A percentile compares a stretch with the other conserved stretches of the same genome.
Conservation (phyloP, 139 green algal genomes). For the Coelastrella sp. region DNA sequence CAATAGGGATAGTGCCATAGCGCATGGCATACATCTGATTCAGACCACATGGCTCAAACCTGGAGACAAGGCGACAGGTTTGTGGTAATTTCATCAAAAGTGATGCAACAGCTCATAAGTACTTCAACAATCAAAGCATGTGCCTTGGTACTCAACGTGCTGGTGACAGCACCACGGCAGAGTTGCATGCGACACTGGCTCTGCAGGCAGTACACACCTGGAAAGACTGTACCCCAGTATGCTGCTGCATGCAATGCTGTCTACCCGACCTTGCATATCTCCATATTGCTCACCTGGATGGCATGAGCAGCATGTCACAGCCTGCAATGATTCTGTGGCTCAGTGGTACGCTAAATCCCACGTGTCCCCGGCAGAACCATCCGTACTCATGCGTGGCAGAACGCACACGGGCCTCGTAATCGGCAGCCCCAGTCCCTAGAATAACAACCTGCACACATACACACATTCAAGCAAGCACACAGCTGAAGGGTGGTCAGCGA, state of each 20-base stretch:
- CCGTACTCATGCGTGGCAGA: constrained; percentile 60
- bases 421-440: constrained; percentile 76
- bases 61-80: neutral
- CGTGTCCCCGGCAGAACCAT: constrained; percentile 70
- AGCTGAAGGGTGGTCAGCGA: neutral
- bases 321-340: constrained; percentile 87
- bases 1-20: constrained; percentile 91
- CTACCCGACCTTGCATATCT: neutral
- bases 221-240: neutral
- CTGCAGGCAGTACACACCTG: too few relatives aligned
- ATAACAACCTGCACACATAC: constrained; percentile 79
- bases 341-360: constrained; percentile 86
- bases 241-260: neutral
- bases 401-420: constrained; percentile 77
- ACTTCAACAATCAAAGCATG: too few relatives aligned
- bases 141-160: neutral
- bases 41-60: constrained; percentile 93
- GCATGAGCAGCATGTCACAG: constrained; percentile 92
- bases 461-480: neutral
- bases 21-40: constrained; percentile 80
- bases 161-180: neutral
- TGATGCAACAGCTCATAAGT: too few relatives aligned
- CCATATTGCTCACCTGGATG: constrained; percentile 52
- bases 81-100: neutral
- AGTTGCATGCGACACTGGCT: neutral